Evolutionary conservation across 208 protist genomes (phyloP).

Genomic region (Balamuthia mandrillaris): DNA sequence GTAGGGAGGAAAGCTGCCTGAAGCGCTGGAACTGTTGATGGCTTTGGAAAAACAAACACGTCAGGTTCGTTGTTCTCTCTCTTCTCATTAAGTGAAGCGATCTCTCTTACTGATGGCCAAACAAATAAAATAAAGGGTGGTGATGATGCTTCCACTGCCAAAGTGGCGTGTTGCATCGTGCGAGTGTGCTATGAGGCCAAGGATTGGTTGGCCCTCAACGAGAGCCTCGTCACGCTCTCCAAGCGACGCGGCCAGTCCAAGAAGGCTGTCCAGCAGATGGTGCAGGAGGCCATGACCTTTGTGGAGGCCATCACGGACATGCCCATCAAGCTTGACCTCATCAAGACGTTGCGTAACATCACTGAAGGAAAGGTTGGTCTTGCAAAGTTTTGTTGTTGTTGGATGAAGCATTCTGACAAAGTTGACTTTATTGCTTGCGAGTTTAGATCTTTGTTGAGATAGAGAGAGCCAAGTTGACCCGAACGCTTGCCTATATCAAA

Average conservation of each 20-base stretch:
- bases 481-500: conserved; percentile 81
- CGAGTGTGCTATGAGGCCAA: conserved; percentile 80
- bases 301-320: conserved; percentile 71
- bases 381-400: not conserved
- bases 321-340: conserved; percentile 72
- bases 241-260: conserved; percentile 85
- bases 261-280: conserved; percentile 45
- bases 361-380: conserved; percentile 87
- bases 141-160: conserved; percentile 58
- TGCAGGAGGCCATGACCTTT: conserved; percentile 80
- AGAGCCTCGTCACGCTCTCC: conserved; percentile 82
- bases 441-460: conserved; percentile 89
- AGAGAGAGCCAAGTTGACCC: conserved; percentile 88
- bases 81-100: not conserved
- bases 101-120: not conserved
- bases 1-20: conserved; percentile 39
- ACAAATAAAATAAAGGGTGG: not conserved
- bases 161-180: conserved; percentile 82
- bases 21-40: conserved; percentile 82
- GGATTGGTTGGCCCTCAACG: conserved; percentile 79
- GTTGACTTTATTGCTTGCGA: not conserved
- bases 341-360: conserved; percentile 83
- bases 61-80: conserved; percentile 72
- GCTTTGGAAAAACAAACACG: conserved; percentile 84
- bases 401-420: not conserved